Base-by-base conservation (phyloP, 192 early-diverging fungal species). In the Linnemannia zychae region DNA sequence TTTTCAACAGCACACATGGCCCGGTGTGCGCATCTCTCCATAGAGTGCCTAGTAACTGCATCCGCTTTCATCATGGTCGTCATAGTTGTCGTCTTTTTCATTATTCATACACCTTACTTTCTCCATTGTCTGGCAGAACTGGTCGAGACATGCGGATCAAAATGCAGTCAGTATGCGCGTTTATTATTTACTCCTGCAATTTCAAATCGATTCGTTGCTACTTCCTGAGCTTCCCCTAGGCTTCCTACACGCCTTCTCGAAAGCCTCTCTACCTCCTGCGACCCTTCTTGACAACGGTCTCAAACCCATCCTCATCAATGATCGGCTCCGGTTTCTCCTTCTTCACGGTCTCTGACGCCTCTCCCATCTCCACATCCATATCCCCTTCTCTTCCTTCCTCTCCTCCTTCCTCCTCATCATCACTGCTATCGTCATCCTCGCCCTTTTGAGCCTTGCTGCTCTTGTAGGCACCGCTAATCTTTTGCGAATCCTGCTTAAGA, bases 271-370 rank as follows among this genome's bases (percentile, higher is more conserved):
- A 79, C 67, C 74, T 82, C 69, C 71, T 79, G 47, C 75, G 75
- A 44, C 68, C 76, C 60, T 81, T 81, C 74, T 87, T 82, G 71
- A 79, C 87, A 33, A 89, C 88, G 3, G 86, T 82, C 76, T 89
- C 85, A 37, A 89, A 89, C 3, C 88, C 88, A 76, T 89, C 88
- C 48, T 89, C 84, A 40, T 89, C 88, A 72, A 89, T 89, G 40
- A 87, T 81, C 11, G 88, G 88, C 67, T 75, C 88, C n/a, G 75
- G 75, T 49, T 81, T 86, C 66, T 84, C 81, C 68, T 66, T 74
- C 68, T 75, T 48, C 38, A 38, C 34, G 4, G 48, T 52, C 47
- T 70, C 70, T 4, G 87, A 46, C 18, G 69, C 67, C 40, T 67
- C 81, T 7, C 49, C 81, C 74, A 79, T 79, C 22, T 89, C 88